Conservation (phyloP, 768 basidiomycete genomes). For the Tephrocybe sp. region DNA sequence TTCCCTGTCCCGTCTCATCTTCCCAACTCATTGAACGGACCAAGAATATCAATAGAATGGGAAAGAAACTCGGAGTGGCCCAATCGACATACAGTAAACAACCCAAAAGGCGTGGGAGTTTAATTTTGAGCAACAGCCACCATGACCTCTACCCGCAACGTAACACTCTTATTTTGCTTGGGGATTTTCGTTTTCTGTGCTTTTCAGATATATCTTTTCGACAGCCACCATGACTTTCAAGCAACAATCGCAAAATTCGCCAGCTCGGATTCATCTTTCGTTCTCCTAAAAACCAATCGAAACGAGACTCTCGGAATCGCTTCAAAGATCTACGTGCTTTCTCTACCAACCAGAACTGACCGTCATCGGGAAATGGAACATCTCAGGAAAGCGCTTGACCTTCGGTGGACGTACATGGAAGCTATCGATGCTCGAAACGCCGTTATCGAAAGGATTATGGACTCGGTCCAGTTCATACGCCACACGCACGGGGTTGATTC, state of each 20-base stretch:
- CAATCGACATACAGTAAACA: no score
- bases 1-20: no score
- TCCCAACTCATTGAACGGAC: no score
- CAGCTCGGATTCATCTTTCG: no score
- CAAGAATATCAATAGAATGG: no score
- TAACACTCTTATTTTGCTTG: background rate
- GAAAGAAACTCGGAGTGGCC: no score
- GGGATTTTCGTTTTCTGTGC: conserved; percentile 1
- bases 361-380: conserved; percentile 57
- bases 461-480: conserved; percentile 39
- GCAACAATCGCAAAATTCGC: background rate
- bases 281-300: background rate
- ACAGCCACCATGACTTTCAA: conserved; percentile 2
- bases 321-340: conserved; percentile 52
- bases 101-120: no score
- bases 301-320: conserved; percentile 34
- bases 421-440: conserved; percentile 41
- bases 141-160: conserved; percentile 7
- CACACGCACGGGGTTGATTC: background rate
- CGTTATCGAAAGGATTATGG: conserved; percentile 38
- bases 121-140: no score
- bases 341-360: conserved; percentile 54
- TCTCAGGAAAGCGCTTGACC: conserved; percentile 41
- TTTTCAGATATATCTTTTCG: background rate
- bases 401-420: conserved; percentile 54